Percentiles rank a stretch among this genome's conserved stretches.
phyloP scores from a whole-genome alignment of 1,284 basidiomycete genomes.

The Apiotrichum porosum region DNA sequence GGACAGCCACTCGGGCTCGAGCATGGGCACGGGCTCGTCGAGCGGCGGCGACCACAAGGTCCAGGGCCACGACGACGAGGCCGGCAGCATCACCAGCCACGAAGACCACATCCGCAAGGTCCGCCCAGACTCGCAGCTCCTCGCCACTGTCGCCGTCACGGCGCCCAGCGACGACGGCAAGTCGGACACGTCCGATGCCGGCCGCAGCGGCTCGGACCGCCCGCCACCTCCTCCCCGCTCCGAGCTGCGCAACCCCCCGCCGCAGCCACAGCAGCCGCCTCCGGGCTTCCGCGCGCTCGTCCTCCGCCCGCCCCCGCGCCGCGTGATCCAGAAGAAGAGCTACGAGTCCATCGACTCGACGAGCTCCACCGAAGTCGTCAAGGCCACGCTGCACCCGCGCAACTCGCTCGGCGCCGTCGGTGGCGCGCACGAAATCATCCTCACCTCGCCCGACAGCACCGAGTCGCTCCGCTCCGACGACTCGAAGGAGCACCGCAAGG shows the following conservation, averaged over 20 bases:
- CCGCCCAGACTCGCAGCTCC: neutral
- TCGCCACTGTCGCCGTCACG: neutral
- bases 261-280: neutral
- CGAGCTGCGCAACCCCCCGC: neutral
- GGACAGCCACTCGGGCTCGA: neutral
- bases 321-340: slow-evolving; percentile 20
- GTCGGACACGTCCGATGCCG: neutral
- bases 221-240: neutral
- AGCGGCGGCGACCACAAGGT: neutral
- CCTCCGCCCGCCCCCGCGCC: slow-evolving; percentile 17
- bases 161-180: slow-evolving; percentile 1
- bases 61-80: neutral
- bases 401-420: neutral
- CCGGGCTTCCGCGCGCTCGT: slow-evolving; percentile 13
- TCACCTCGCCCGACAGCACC: slow-evolving; percentile 6
- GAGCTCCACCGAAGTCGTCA: slow-evolving; percentile 43
- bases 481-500: neutral
- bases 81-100: neutral
- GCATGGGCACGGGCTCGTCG: neutral
- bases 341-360: slow-evolving; percentile 13
- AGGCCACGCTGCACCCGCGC: neutral
- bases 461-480: slow-evolving; percentile 1
- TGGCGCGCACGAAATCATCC: slow-evolving; percentile 5
- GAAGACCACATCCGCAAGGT: neutral
- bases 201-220: neutral